Base-by-base conservation (phyloP, 805 yeast genomes). In the Cyberlindnera japonica region DNA sequence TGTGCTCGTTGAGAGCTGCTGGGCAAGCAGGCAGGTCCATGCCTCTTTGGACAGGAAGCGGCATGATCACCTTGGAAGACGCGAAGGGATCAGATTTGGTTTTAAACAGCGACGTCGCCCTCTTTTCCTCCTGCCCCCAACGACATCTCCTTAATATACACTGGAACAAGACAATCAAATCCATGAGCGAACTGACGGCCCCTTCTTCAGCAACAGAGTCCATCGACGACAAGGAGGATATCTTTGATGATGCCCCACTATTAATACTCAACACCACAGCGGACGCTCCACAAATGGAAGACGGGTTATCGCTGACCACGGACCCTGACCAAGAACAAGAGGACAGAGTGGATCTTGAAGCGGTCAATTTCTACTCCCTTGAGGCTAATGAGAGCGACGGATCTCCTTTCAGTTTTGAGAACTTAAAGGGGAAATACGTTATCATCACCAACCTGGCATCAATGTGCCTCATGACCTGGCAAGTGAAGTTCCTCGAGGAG, bases 371-470 rank as follows among this genome's bases (percentile, higher is more conserved):
- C 55, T 87, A 87, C 72, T 77, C 72, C 4, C 75, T 83, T 40
- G 57, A 71, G 14, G 83, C 91, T 10, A 51, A 59, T 27, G 85
- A 82, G 63, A 69, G 71, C 55, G 66, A 69, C 34, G 82, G 81
- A 21, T 55, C 76, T 44, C 74, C 74, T 12, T 81, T 68, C 58
- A 72, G 81, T 24, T 80, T 89, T 50, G 52, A 62, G 27, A 65
- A 78, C 42, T 67, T 86, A 43, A 74, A 77, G 57, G 95, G 91
- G 22, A 85, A 89, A 63, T 90, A 81, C 20, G 91, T 89, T 2
- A 61, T 89, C 30, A 71, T 90, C 38, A 95, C 87, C 37, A 89
- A 90, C 62, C 90, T 87, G 6, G 96, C 96, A 6, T 81, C 95
- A 47, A 81, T 85, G 63, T 87, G 95, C 61, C 81, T 80, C 4